These are phyloP conservation scores for Saturnispora besseyi DNA, from an alignment of 805 yeast species.

Conservation along the genomic window DNA sequence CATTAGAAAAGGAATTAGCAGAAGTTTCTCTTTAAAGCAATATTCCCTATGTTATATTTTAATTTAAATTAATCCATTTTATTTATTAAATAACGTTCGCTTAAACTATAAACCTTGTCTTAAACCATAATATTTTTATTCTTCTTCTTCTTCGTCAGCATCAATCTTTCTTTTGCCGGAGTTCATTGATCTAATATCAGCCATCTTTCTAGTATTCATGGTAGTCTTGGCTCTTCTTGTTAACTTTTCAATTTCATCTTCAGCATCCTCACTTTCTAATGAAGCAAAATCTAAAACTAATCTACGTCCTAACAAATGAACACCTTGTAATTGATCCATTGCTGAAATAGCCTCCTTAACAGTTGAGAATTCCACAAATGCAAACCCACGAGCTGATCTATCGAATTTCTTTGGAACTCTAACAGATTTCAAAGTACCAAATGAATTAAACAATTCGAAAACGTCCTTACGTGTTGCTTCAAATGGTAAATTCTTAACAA, in stretches of 20 bases:
- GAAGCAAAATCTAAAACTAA: conserved; percentile 90
- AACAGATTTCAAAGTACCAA: conserved; percentile 89
- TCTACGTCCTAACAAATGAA: conserved; percentile 92
- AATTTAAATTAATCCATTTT: not conserved
- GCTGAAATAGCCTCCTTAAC: conserved; percentile 91
- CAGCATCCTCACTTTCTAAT: conserved; percentile 72
- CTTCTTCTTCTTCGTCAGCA: conserved; percentile 40
- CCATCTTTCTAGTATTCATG: conserved; percentile 65
- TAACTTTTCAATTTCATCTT: conserved; percentile 86
- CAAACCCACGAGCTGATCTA: conserved; percentile 93
- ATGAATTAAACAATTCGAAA: conserved; percentile 86
- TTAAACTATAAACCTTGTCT: not conserved
- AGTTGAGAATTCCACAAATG: conserved; percentile 85
- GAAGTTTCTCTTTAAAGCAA: conserved; percentile 1
- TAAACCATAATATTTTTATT: not conserved
- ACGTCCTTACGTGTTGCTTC: conserved; percentile 91
- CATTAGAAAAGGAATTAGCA: conserved; percentile 45
- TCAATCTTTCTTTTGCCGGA: conserved; percentile 67
- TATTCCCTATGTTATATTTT: not conserved
- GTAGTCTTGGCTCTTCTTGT: conserved; percentile 77
- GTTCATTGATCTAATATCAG: conserved; percentile 52
- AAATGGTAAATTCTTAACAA: conserved; percentile 94
- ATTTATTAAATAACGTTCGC: not conserved
- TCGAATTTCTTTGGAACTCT: conserved; percentile 96
- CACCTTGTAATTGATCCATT: conserved; percentile 88